Evolutionary conservation across 2,329 filamentous ascomycete species (phyloP).

Genomic region (Dactylonectria estremocensis): DNA sequence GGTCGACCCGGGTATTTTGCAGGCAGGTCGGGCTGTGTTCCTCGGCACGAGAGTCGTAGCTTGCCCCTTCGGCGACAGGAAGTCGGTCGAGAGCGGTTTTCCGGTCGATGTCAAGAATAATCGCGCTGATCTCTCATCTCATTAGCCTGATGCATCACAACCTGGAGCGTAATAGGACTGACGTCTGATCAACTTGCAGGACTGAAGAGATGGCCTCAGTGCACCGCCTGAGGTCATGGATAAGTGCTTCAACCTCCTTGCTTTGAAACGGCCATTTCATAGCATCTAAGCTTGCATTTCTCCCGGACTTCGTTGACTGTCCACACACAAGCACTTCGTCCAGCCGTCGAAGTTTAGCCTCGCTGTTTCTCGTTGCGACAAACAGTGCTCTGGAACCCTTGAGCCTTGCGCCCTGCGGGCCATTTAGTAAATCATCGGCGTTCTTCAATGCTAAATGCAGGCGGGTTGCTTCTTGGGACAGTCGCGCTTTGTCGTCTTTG

Average conservation of each 20-base stretch:
- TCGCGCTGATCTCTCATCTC: not conserved
- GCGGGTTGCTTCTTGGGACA: not conserved
- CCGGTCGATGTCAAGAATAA: not conserved
- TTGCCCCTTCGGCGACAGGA: no score
- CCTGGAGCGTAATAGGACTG: not conserved
- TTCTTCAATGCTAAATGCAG: not conserved
- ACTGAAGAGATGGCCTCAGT: not conserved
- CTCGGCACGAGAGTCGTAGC: no score
- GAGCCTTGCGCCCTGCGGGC: not conserved
- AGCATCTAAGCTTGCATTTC: not conserved
- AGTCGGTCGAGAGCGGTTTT: not conserved
- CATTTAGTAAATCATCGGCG: not conserved
- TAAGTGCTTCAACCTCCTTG: not conserved
- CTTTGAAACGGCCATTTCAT: not conserved
- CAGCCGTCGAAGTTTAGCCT: not conserved
- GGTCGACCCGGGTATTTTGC: no score
- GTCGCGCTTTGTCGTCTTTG: slow-evolving; percentile 1
- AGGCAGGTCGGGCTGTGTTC: no score
- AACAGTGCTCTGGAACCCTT: not conserved
- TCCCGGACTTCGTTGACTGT: not conserved
- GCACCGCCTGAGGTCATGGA: not conserved
- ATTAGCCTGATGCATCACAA: not conserved
- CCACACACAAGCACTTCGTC: not conserved
- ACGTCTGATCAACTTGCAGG: not conserved
- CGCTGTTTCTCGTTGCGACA: not conserved